Evolutionary conservation across 139 green algal species (phyloP), one percentile per base, ranked within the genome.

Genomic region (Yamagishiella unicocca): DNA sequence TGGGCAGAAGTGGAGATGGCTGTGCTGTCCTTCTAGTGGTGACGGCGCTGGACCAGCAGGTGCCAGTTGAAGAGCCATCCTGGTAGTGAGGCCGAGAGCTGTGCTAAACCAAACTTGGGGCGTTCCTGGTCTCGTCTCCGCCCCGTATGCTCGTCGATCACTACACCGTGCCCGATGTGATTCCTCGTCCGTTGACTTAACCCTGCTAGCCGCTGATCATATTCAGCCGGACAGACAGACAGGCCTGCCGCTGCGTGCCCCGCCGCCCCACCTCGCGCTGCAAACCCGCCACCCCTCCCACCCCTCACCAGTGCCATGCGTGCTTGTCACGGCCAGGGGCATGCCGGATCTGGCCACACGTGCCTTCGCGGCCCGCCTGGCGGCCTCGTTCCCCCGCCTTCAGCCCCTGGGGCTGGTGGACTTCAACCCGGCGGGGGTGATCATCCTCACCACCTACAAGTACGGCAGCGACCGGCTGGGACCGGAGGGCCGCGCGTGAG

Each of bases 321-420:
- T 98, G n/a, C 73, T 98, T 10, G 85, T 97, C 1, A 99, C 96
- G 0, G 96, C 89, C 33, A 96, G 95, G 77, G 96, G 96, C 43
- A 91, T 97, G 78, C 96, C 96, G 3, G 96, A 98, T 88, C 45
- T 98, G 29, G 96, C 95, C 4, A 97, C 95, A 0, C 87, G 94
- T 25, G 89, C 87, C 6, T 96, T 97, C 88, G 89, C 95, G 38
- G 27, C 40, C 22, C 85, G 73, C 12, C 90, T 97, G 53, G 38
- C 87, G 33, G 40, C 67, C 2, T 72, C 79, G 46, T 92, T 93
- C 29, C 94, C 70, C 1, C 8, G 67, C 5, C 62, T 95, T 37
- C 80, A 84, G 21, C 83, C 94, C 9, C 68, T 96, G 72, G 95
- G 90, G 0, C 79, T 99, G 66, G 96, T 99, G 55, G 96, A 99